Base-by-base conservation (phyloP, 164 flowering plant species). In the Pachysandra terminalis region DNA sequence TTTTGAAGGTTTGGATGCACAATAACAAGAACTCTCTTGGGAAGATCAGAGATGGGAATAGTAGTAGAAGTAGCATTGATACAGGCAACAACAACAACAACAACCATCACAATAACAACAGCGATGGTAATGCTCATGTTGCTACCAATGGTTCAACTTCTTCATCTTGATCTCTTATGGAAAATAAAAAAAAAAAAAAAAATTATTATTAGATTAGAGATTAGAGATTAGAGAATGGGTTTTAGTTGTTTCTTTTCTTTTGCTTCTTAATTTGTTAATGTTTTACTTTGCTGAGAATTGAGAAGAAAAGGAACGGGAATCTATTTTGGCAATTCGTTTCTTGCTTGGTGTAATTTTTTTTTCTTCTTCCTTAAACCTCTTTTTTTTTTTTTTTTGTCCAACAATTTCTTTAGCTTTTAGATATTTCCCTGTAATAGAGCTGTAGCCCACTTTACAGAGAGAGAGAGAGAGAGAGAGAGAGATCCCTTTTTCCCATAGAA, bases 1-100 rank as follows among this genome's bases (percentile, higher is more conserved):
- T 91, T 9, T 67, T 91, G 63, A 91, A 89, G 72, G 95, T 91
- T 8, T 91, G 97, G 97, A 91, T 91, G 93, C 95, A 87, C 55
- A 91, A 91, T 71, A 81, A 91, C 79, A 89, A 87, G 80, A 63
- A 80, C 69, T 73, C 69, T 57, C 59, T 81, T 53, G 78, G 70
- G 25, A 83, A 77, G 79, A n/a, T n/a, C n/a, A 74, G 59, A 71
- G 71, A 71, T 45, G 21, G 8, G 0, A 27, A 51, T 22, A 41
- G 27, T 49, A 28, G 1, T 25, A 56, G 21, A 16, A 59, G 53
- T 59, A 19, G 32, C 17, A 15, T 4, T 0, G 35, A 58, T 5
- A 27, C 12, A 69, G 37, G 22, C 69, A 60, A 48, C 71, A 59
- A 61, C 64, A 48, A 35, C 69, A 60, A 48, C 71, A 59, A 61